These are phyloP conservation scores for Henningerozyma blattae DNA, from an alignment of 805 yeast genomes.

Conservation along the genomic window DNA sequence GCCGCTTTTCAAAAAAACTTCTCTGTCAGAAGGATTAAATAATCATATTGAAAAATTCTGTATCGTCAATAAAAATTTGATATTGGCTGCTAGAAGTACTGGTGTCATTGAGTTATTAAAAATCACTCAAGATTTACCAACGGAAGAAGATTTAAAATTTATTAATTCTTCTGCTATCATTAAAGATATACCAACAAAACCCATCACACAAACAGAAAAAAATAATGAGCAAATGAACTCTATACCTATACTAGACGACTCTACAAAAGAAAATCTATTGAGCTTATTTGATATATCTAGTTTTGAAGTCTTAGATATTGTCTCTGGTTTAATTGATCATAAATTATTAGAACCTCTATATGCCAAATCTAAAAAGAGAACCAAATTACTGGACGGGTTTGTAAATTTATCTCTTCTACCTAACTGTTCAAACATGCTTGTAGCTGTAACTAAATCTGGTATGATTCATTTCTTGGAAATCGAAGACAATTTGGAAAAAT, in stretches of 20 bases:
- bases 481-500: constrained; percentile 6
- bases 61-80: constrained; percentile 26
- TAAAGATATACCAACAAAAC: background rate
- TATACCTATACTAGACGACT: no score
- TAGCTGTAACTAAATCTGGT: constrained; percentile 28
- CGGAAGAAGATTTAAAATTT: constrained; percentile 2
- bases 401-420: constrained; percentile 23
- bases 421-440: constrained; percentile 15
- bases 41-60: constrained; percentile 28
- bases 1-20: constrained; percentile 42
- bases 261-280: background rate
- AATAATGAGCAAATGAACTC: no score
- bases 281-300: constrained; percentile 11
- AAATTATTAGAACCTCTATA: constrained; percentile 12
- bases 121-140: constrained; percentile 16
- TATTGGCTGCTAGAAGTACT: constrained; percentile 31
- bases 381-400: constrained; percentile 26
- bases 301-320: constrained; percentile 12
- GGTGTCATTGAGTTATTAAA: constrained; percentile 32
- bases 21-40: constrained; percentile 30
- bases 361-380: constrained; percentile 18
- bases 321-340: constrained; percentile 14
- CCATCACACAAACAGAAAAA: background rate
- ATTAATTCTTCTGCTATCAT: no score
- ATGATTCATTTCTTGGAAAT: constrained; percentile 20